Percentiles rank a stretch among this genome's conserved stretches.
phyloP scores from a whole-genome alignment of 2,329 filamentous ascomycete species.

The Aureobasidium sp. region DNA sequence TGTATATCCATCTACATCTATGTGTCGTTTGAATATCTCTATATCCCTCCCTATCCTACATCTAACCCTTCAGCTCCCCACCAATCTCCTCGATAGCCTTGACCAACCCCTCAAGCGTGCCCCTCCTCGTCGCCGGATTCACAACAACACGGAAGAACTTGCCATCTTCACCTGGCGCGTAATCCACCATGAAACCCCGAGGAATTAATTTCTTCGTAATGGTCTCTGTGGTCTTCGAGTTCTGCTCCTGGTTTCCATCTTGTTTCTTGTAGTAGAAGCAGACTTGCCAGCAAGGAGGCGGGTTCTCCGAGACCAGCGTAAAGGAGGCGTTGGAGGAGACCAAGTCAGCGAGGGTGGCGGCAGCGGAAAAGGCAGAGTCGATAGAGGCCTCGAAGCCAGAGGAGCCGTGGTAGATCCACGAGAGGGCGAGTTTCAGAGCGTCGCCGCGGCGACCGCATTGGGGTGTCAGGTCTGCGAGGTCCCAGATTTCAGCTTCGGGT shows the following conservation, averaged over 20 bases:
- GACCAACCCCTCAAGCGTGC: constrained; percentile 55
- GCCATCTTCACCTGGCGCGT: constrained; percentile 51
- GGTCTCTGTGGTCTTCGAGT: constrained; percentile 46
- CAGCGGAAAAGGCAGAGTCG: constrained; percentile 63
- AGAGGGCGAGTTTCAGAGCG: constrained; percentile 74
- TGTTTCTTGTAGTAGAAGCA: constrained; percentile 78
- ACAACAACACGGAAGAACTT: constrained; percentile 63
- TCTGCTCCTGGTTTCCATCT: constrained; percentile 37
- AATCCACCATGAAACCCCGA: constrained; percentile 62
- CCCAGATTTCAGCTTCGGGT: constrained; percentile 57
- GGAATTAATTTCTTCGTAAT: constrained; percentile 47
- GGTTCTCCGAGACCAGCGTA: constrained; percentile 61
- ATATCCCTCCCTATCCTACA: not conserved
- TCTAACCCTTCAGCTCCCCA: constrained; percentile 17
- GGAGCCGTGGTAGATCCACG: constrained; percentile 83
- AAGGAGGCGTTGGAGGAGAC: constrained; percentile 53
- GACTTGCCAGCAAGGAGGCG: constrained; percentile 82
- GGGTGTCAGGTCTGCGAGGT: constrained; percentile 83
- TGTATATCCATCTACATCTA: too few relatives aligned
- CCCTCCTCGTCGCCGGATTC: constrained; percentile 50
- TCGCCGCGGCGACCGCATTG: constrained; percentile 88
- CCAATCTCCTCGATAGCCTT: constrained; percentile 46
- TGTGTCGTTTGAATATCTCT: too few relatives aligned
- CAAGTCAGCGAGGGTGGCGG: constrained; percentile 55
- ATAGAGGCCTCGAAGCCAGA: constrained; percentile 56